Evolutionary conservation across 805 yeast species (phyloP), one percentile per base, ranked within the genome.

Genomic region (Nakazawaea peltata): DNA sequence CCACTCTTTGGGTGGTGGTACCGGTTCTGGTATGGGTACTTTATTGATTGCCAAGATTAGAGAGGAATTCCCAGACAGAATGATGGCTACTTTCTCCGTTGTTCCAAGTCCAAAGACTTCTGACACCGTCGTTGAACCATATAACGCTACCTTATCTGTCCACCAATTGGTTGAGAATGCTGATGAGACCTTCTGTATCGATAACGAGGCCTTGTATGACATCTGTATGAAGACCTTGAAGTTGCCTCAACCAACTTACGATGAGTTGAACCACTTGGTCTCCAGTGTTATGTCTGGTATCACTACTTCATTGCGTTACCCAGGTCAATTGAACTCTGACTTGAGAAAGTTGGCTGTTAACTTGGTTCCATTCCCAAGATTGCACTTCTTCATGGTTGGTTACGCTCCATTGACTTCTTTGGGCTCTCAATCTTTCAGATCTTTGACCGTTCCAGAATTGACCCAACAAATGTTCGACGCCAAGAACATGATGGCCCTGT

Each of bases 1-100:
- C 22, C 87, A 79, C 54, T 79, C 86, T 19, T 63, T 79, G 26
- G 87, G 87, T 53, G 87, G 96, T 63, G 96, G 96, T 68, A 87
- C 96, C 37, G 96, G 96, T 54, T 84, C 95, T 22, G 96, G 96
- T 61, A 78, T 87, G 86, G 96, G 96, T 57, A 87, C 96, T 30
- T 62, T 87, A 49, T 71, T 87, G 53, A 75, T 87, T 51, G 75
- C 87, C 41, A 81, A 80, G 56, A 81, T 87, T 53, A 77, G 88
- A 61, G 96, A 87, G 59, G 95, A 87, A 60, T 87, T 78, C 53
- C 90, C 94, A 34, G 96, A 87, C 62, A 77, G 95, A 67, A 87
- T 87, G 95, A 77, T 85, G 81, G 94, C 95, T 17, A 85, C 95
- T 22, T 87, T 85, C 55, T 86, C 95, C 9, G 95, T 87, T 39